Conservation (phyloP, 176 grass and related monocot species). For the Zoysia japonica region DNA sequence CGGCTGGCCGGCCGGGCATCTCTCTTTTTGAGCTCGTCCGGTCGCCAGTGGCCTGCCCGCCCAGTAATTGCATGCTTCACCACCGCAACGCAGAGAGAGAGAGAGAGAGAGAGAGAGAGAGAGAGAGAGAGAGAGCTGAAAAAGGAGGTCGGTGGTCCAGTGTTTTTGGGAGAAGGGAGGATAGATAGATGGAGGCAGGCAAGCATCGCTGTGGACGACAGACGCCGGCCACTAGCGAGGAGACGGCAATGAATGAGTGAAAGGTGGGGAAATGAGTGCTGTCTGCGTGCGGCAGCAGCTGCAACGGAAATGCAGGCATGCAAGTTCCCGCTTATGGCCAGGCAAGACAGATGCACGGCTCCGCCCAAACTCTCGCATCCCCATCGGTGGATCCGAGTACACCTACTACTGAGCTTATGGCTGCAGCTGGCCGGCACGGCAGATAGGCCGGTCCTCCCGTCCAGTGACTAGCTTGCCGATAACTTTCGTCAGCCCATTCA, state of each 20-base stretch:
- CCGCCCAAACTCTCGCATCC: no score
- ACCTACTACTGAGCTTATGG: no score
- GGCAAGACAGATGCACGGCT: not conserved
- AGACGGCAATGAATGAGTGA: slow-evolving; percentile 26
- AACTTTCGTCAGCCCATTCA: no score
- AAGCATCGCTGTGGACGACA: not conserved
- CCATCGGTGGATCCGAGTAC: no score
- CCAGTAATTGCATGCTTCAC: slow-evolving; percentile 38
- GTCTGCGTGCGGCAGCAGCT: slow-evolving; percentile 24
- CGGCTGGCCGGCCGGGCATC: not conserved
- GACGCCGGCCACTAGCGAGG: slow-evolving; percentile 23
- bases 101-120: not conserved
- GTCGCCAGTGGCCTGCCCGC: not conserved
- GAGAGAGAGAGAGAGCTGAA: not conserved
- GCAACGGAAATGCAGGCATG: slow-evolving; percentile 33
- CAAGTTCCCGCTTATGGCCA: not conserved
- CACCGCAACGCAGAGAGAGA: not conserved
- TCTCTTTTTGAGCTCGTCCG: slow-evolving; percentile 22
- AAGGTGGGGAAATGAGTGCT: not conserved
- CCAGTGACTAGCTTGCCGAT: no score
- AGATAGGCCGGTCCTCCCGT: no score
- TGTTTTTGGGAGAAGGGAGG: not conserved
- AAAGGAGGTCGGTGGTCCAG: slow-evolving; percentile 34
- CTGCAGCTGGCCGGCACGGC: no score
- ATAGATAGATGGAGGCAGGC: not conserved